These are phyloP conservation scores for Beta lomatogona DNA, from an alignment of 179 eudicot genomes.

Conservation along the genomic window DNA sequence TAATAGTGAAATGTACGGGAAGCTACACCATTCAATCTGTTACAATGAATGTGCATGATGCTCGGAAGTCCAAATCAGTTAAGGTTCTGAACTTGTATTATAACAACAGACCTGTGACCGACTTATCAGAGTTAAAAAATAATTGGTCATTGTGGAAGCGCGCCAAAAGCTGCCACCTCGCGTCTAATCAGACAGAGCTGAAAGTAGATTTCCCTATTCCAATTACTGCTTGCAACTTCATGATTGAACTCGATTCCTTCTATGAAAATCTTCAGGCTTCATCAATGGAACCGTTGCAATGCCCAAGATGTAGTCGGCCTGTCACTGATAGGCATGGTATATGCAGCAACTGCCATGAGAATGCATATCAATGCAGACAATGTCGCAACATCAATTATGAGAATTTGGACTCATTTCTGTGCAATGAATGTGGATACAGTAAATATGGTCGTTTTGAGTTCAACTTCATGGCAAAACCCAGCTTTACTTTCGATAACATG, in stretches of 20 bases:
- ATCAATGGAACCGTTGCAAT: conserved; percentile 95
- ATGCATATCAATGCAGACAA: conserved; percentile 99
- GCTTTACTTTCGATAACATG: conserved; percentile 95
- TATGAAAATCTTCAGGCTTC: conserved; percentile 99
- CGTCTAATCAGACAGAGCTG: conserved; percentile 89
- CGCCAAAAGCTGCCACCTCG: conserved; percentile 96
- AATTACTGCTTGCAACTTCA: conserved; percentile 97
- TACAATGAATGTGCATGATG: conserved; percentile 99
- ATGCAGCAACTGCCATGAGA: conserved; percentile 97
- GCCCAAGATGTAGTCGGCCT: conserved; percentile 98
- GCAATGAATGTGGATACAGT: conserved; percentile 99
- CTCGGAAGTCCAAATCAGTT: conserved; percentile 97
- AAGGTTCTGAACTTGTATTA: conserved; percentile 96
- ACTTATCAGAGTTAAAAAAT: conserved; percentile 94
- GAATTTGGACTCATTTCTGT: conserved; percentile 94
- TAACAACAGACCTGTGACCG: conserved; percentile 98
- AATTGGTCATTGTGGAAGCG: conserved; percentile 99
- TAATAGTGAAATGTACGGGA: conserved; percentile 99
- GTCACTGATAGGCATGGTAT: conserved; percentile 99
- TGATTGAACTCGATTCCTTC: conserved; percentile 98
- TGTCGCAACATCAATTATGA: conserved; percentile 99
- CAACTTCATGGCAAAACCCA: conserved; percentile 98
- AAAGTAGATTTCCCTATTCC: conserved; percentile 99
- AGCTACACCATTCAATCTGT: conserved; percentile 98
- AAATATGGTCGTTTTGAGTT: conserved; percentile 99